Evolutionary conservation across 2,329 filamentous ascomycete species (phyloP).

Genomic region (Penicillium sp.): DNA sequence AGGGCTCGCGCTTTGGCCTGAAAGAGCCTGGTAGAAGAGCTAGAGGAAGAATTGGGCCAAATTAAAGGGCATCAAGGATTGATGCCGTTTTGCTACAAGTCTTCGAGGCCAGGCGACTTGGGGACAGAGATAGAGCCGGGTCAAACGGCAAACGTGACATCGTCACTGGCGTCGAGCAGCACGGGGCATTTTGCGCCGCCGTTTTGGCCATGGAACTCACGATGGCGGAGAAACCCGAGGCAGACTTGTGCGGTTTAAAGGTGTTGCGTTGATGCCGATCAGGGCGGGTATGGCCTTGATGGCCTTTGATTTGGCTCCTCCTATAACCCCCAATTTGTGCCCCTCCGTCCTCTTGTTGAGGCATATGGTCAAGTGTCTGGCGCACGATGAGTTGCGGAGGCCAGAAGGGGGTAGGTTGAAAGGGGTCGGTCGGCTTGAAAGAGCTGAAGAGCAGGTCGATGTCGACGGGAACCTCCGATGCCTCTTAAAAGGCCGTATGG

Average conservation of each 20-base stretch:
- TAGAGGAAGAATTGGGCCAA: no score
- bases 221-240: background rate
- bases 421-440: no score
- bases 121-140: background rate
- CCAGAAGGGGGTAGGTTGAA: no score
- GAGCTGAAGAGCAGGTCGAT: no score
- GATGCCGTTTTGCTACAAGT: background rate
- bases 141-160: background rate
- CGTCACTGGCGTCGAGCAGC: background rate
- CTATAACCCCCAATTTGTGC: no score
- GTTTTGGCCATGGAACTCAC: background rate
- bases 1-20: no score
- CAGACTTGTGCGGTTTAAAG: conserved; percentile 23
- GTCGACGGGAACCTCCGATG: no score
- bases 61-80: background rate
- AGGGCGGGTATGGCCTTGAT: conserved; percentile 29
- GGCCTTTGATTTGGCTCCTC: conserved; percentile 24
- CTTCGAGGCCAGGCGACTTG: background rate
- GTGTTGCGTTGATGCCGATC: conserved; percentile 19
- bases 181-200: background rate
- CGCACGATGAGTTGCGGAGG: no score
- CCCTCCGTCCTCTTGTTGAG: no score
- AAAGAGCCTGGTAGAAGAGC: no score
- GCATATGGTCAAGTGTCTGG: no score
- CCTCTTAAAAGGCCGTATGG: no score